Evolutionary conservation across 2,329 filamentous ascomycete genomes (phyloP).

Genomic region (Fragosphaeria purpurea): DNA sequence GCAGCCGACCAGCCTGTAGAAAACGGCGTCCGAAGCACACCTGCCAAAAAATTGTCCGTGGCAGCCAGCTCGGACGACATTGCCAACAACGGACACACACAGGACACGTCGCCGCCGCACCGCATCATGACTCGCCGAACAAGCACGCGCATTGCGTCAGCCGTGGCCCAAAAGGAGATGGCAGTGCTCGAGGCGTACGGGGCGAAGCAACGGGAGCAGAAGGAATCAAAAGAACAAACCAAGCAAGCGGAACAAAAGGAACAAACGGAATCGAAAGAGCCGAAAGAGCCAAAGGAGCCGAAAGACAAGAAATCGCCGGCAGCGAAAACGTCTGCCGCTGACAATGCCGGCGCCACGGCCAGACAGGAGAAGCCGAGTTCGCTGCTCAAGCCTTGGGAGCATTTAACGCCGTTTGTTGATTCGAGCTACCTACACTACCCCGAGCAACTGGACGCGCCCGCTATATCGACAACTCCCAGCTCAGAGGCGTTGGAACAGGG

Average conservation of each 20-base stretch:
- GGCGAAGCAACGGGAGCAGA: neutral
- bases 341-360: neutral
- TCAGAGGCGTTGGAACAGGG: neutral
- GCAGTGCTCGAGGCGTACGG: slow-evolving; percentile 4
- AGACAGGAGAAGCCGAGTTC: neutral
- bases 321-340: neutral
- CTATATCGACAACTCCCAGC: neutral
- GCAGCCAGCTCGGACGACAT: neutral
- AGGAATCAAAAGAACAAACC: neutral
- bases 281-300: neutral
- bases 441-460: slow-evolving; percentile 11
- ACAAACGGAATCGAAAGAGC: neutral
- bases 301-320: neutral
- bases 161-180: slow-evolving; percentile 6
- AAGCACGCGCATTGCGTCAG: slow-evolving; percentile 12
- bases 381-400: slow-evolving; percentile 8
- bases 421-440: slow-evolving; percentile 10
- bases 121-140: slow-evolving; percentile 9
- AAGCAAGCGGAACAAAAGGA: neutral
- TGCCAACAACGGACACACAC: neutral
- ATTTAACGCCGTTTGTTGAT: slow-evolving; percentile 11
- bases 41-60: too few species aligned
- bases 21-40: too few species aligned
- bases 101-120: neutral
- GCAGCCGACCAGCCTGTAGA: too few species aligned